phyloP scores from a whole-genome alignment of 257 asterid genomes.

The Solanum rostratum region DNA sequence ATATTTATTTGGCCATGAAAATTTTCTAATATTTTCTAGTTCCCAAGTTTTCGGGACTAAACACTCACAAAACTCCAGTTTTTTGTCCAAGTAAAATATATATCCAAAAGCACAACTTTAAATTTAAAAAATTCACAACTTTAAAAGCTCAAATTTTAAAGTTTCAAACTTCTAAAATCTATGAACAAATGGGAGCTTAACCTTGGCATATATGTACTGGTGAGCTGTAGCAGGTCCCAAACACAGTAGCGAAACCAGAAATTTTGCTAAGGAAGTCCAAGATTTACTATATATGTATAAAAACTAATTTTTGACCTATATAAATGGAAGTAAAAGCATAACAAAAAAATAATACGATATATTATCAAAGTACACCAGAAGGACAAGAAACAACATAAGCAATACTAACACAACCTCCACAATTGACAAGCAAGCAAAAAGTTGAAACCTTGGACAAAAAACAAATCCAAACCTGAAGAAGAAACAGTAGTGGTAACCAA shows the following conservation, averaged over 20 bases:
- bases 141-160: background rate
- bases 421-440: background rate
- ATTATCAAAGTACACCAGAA: background rate
- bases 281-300: too few relatives aligned
- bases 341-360: background rate
- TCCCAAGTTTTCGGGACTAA: too few relatives aligned
- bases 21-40: too few relatives aligned
- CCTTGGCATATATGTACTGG: too few relatives aligned
- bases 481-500: constrained; percentile 5
- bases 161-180: background rate
- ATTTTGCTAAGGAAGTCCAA: too few relatives aligned
- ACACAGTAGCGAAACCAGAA: too few relatives aligned
- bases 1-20: too few relatives aligned
- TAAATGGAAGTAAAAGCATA: too few relatives aligned
- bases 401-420: background rate
- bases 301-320: too few relatives aligned
- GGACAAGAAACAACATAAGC: background rate
- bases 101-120: background rate
- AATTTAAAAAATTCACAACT: background rate
- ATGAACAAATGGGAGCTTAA: too few relatives aligned
- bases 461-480: constrained; percentile 35
- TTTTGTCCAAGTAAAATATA: background rate
- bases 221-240: too few relatives aligned
- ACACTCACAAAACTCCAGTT: too few relatives aligned
- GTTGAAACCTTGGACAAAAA: background rate